These are phyloP conservation scores for Paraphaeosphaeria minitans DNA, from an alignment of 2,329 filamentous ascomycete species.

Conservation along the genomic window DNA sequence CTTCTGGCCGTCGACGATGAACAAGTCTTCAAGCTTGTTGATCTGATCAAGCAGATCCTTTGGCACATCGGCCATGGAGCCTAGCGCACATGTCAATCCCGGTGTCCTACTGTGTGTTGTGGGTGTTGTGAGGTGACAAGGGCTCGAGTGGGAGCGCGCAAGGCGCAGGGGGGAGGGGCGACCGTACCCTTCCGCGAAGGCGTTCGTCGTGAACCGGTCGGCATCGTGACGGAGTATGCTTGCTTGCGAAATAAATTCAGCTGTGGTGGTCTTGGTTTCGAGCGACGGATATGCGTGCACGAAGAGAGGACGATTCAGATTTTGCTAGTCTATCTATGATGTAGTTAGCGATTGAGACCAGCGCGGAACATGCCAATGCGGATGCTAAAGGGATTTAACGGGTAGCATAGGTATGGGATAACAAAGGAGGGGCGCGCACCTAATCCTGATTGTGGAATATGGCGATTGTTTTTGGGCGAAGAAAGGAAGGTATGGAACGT, in stretches of 20 bases:
- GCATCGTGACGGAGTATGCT: constrained; percentile 57
- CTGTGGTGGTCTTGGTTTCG: not conserved
- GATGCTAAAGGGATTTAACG: not conserved
- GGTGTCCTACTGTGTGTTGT: constrained; percentile 13
- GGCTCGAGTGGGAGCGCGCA: not conserved
- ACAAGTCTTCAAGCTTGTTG: constrained; percentile 79
- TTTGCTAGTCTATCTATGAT: constrained; percentile 5
- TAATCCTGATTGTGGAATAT: not conserved
- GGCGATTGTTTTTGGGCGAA: constrained; percentile 15
- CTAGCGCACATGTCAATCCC: constrained; percentile 53
- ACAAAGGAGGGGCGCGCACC: not conserved
- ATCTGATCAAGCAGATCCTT: constrained; percentile 83
- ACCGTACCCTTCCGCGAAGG: constrained; percentile 76
- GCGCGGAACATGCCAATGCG: not conserved
- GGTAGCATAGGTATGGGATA: not conserved
- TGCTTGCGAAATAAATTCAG: not conserved
- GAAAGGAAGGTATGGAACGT: constrained; percentile 11
- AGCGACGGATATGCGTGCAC: not conserved
- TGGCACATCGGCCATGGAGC: constrained; percentile 89
- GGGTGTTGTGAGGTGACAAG: not conserved
- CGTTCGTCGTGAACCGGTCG: constrained; percentile 67
- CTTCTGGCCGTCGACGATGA: constrained; percentile 77
- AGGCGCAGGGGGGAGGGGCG: constrained; percentile 9
- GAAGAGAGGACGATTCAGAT: not conserved
- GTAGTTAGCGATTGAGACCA: constrained; percentile 5